Base-by-base conservation (phyloP, 208 protist species). In the Lotmaria passim region DNA sequence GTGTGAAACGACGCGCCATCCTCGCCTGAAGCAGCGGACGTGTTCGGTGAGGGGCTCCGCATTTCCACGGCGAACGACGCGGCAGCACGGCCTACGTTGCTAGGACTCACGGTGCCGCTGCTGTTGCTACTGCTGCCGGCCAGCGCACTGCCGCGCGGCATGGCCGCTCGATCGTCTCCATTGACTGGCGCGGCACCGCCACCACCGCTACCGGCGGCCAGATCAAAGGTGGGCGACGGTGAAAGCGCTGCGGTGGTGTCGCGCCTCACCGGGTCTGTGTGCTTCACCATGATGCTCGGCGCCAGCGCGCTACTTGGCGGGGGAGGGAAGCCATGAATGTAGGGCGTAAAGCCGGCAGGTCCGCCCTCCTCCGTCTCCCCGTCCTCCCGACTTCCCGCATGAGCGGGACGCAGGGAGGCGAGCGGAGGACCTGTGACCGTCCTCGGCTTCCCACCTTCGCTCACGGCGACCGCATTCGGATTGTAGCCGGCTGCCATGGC, bases 251-350 rank as follows among this genome's bases (percentile, higher is more conserved):
- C 52, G 19, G 52, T n/a, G n/a, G n/a, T 58, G n/a, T 58, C 52
- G 17, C 52, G 52, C 31, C 52, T 30, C 17, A 19, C 51, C 15
- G 11, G 33, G 31, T 60, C 59, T 7, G 38, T 33, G 46, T 65
- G 70, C 39, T 64, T 56, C 43, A 75, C 53, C 26, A 75, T 48
- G 15, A 75, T 75, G 38, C 70, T 69, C 11, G 70, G 47, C 11
- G 41, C 43, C 15, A 52, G 31, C 0, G 33, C 57, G 14, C 46
- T 34, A 21, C 30, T 28, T 23, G 34, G 60, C 2, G 39, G 44
- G 17, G 69, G 50, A 24, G 55, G 33, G 57, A 58, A 69, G 34
- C 50, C 50, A 50, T 53, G 55, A 24, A 31, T 21, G 57, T 63
- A 63, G 5, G 57, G 57, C 6, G 57, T 61, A 15, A 33, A n/a